Evolutionary conservation across 768 basidiomycete genomes (phyloP), one percentile per base, ranked within the genome.

Genomic region (Exsudoporus frostii): DNA sequence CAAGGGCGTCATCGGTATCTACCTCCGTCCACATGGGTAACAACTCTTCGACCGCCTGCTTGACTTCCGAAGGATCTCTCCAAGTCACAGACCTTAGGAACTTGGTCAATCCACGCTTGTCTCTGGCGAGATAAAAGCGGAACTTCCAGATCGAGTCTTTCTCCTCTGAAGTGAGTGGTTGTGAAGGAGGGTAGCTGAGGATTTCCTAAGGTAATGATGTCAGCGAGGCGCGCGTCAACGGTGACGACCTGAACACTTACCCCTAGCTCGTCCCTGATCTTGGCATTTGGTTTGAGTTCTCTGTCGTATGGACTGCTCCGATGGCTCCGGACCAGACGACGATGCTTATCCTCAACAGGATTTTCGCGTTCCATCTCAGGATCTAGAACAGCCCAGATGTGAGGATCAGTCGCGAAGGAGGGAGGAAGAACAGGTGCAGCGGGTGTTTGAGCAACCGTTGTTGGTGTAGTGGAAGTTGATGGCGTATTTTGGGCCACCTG

Each of bases 71-170:
- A 0, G 89, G 84, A 68, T 99, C 97, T 36, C 93, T 79, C 97
- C 97, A 98, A 19, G 95, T 93, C 34, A 99, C 97, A 29, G 92
- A 93, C 69, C 92, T 98, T 48, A 99, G 79, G 72, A 99, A 99
- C 68, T 99, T 99, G 32, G 96, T 98, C 37, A 98, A 79, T 2
- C 95, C 94, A 10, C 90, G 85, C 71, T 92, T 95, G 69, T 95
- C 92, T 32, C 93, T 77, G 3, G 87, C 84, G 11, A 99, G 84
- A 60, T 97, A 98, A 73, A 98, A 99, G n/a, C 97, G 83, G 78
- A 96, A 99, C 69, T 96, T 95, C 97, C 97, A 99, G 36, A 98
- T 86, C 38, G 95, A 75, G 60, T 98, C 96, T 65, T 96, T 97
- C 72, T 98, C 96, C 63, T 94, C 90, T 0, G 92, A 85, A 4